A percentile compares a stretch with the other conserved stretches of the same genome.
These are phyloP conservation scores for Carex cristatella DNA, from an alignment of 176 grass and related monocot genomes.

Conservation along the genomic window DNA sequence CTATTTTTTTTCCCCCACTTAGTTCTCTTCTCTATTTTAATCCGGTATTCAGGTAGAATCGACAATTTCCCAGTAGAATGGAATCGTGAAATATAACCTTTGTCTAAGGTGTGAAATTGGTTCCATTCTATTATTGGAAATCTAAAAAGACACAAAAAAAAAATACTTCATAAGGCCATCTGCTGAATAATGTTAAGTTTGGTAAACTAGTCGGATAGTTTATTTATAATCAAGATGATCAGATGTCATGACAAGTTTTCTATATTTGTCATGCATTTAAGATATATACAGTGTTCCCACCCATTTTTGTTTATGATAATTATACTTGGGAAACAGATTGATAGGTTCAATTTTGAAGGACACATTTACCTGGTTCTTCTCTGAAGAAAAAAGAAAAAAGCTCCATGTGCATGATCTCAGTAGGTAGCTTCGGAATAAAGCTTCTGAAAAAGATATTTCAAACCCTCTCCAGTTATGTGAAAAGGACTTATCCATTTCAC, in stretches of 20 bases:
- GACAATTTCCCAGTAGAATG: too few species aligned
- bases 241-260: neutral
- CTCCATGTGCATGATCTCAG: slow-evolving; percentile 67
- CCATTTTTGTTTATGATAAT: neutral
- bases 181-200: neutral
- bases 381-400: slow-evolving; percentile 36
- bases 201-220: neutral
- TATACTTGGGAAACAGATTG: neutral
- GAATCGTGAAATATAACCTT: too few species aligned
- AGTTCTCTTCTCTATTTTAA: neutral
- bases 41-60: too few species aligned
- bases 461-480: neutral
- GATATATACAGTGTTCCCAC: neutral
- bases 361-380: slow-evolving; percentile 22
- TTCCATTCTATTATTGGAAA: too few species aligned
- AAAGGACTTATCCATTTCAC: neutral
- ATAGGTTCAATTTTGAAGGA: neutral
- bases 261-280: neutral
- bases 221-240: neutral
- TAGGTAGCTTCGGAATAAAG: slow-evolving; percentile 58
- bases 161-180: too few species aligned
- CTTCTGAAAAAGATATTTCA: neutral
- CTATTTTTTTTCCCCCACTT: neutral
- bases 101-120: too few species aligned
- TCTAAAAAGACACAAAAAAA: too few species aligned